Percentiles rank a stretch among this genome's conserved stretches.
Evolutionary conservation across 2,329 filamentous ascomycete genomes (phyloP).

Genomic region (Hymenoscyphus repandus): DNA sequence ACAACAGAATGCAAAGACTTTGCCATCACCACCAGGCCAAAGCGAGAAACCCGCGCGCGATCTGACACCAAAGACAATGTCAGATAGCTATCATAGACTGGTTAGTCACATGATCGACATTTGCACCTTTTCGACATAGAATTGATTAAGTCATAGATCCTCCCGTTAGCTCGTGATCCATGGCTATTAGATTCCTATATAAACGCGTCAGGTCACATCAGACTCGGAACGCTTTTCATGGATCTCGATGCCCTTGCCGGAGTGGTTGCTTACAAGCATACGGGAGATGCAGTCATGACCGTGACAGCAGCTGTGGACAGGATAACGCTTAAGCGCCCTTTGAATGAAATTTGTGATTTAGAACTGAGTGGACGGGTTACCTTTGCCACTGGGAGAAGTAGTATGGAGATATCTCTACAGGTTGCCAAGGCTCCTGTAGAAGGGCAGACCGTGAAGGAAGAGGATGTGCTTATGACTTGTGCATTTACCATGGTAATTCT

Average conservation of each 20-base stretch:
- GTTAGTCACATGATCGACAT: conserved; percentile 38
- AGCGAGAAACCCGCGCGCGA: conserved; percentile 38
- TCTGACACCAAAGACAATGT: conserved; percentile 59
- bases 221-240: conserved; percentile 51
- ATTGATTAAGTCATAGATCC: conserved; percentile 38
- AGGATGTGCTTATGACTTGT: conserved; percentile 65
- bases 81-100: conserved; percentile 59
- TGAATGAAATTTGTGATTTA: conserved; percentile 65
- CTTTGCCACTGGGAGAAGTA: conserved; percentile 62
- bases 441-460: conserved; percentile 46
- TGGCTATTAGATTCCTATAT: conserved; percentile 68
- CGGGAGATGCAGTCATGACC: conserved; percentile 49
- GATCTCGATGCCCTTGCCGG: conserved; percentile 67
- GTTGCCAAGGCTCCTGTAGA: conserved; percentile 56
- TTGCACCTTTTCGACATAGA: neutral
- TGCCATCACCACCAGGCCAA: neutral
- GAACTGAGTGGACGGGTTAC: conserved; percentile 50
- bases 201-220: conserved; percentile 62
- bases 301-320: conserved; percentile 37
- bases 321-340: conserved; percentile 50
- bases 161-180: conserved; percentile 61
- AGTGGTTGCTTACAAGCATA: conserved; percentile 64
- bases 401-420: conserved; percentile 65
- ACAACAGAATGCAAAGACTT: conserved; percentile 36
- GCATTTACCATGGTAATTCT: conserved; percentile 63